These are phyloP conservation scores for Lagerstroemia speciosa DNA, from an alignment of 345 rosid species.

Conservation along the genomic window DNA sequence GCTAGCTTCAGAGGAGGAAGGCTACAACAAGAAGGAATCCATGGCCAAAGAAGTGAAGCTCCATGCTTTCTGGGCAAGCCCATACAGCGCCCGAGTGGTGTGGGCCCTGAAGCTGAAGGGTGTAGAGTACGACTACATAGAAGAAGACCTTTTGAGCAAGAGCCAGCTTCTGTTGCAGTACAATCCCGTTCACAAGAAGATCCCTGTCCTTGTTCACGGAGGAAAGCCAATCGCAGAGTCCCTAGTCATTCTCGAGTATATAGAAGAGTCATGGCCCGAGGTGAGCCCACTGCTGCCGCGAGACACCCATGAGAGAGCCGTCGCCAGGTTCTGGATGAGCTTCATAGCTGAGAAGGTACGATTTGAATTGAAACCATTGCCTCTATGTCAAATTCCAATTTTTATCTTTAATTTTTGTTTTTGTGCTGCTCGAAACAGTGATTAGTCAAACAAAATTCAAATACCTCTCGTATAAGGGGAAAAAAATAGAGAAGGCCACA, in stretches of 20 bases:
- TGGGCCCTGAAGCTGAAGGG: neutral
- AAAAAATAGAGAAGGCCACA: no score
- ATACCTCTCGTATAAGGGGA: no score
- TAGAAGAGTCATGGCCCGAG: neutral
- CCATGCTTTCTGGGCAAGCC: no score
- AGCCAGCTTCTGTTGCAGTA: neutral
- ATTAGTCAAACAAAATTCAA: no score
- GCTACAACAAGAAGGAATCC: no score
- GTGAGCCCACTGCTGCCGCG: neutral
- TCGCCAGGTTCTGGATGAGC: neutral
- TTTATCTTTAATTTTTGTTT: no score
- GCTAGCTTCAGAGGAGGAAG: no score
- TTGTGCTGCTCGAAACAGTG: no score
- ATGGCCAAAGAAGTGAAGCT: no score
- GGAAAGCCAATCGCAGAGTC: neutral
- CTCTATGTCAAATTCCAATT: no score
- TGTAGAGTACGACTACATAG: neutral
- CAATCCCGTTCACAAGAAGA: neutral
- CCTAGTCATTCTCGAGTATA: neutral
- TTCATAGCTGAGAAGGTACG: neutral
- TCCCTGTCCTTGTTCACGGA: neutral
- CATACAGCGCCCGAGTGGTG: neutral
- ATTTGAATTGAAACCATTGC: no score
- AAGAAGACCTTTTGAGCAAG: neutral
- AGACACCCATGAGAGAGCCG: neutral